These are phyloP conservation scores for Phylloporus sp. DNA, from an alignment of 768 basidiomycete species.

Conservation along the genomic window DNA sequence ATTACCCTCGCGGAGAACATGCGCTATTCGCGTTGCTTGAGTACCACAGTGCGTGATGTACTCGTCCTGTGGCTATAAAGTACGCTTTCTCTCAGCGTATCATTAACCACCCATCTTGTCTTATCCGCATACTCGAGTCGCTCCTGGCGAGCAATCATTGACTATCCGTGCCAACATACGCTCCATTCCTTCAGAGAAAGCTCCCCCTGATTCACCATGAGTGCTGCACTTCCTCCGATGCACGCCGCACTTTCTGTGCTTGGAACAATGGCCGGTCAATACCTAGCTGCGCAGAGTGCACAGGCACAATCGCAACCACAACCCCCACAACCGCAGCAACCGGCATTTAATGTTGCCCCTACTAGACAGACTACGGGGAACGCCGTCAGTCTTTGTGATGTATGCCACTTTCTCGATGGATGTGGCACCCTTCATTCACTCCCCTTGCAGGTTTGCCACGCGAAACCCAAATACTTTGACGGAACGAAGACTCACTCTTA, in stretches of 20 bases:
- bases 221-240: constrained; percentile 31
- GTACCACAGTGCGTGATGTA: constrained; percentile 10
- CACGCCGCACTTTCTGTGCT: constrained; percentile 35
- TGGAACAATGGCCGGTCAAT: constrained; percentile 35
- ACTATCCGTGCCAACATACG: constrained; percentile 2
- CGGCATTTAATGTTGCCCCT: constrained; percentile 7
- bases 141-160: constrained; percentile 30
- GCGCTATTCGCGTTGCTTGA: constrained; percentile 27
- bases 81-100: constrained; percentile 4
- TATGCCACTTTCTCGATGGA: constrained; percentile 27
- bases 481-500: constrained; percentile 54
- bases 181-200: constrained; percentile 8
- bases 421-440: constrained; percentile 2
- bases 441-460: constrained; percentile 46
- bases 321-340: constrained; percentile 24
- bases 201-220: constrained; percentile 22
- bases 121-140: constrained; percentile 27
- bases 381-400: constrained; percentile 47
- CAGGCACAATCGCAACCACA: constrained; percentile 28
- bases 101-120: constrained; percentile 43
- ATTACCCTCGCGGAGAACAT: constrained; percentile 30
- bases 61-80: constrained; percentile 25
- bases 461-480: constrained; percentile 54
- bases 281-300: constrained; percentile 30
- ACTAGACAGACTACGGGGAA: constrained; percentile 20